A percentile compares a stretch with the other conserved stretches of the same genome.
Evolutionary conservation across 1,139 yeast genomes (phyloP).

Genomic region (Wickerhamiella infanticola): DNA sequence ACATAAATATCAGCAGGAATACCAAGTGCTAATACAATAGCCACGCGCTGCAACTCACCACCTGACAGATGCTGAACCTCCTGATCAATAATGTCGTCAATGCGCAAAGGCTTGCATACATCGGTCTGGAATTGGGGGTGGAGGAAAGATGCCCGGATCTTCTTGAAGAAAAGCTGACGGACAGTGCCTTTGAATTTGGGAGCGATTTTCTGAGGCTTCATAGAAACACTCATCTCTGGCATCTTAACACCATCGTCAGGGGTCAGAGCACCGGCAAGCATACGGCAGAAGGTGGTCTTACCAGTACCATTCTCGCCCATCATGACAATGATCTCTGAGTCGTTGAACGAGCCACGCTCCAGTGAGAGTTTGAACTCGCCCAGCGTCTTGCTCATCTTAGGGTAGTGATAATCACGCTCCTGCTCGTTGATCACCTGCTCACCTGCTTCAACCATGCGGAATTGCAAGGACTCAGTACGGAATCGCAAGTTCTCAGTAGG

Average conservation of each 20-base stretch:
- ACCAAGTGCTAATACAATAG: slow-evolving; percentile 89
- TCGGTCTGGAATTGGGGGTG: slow-evolving; percentile 97
- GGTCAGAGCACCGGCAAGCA: slow-evolving; percentile 80
- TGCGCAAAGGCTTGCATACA: slow-evolving; percentile 86
- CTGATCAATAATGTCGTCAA: slow-evolving; percentile 89
- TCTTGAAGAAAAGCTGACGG: slow-evolving; percentile 90
- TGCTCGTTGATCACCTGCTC: slow-evolving; percentile 67
- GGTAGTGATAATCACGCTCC: slow-evolving; percentile 62
- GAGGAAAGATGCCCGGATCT: slow-evolving; percentile 83
- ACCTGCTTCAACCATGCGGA: slow-evolving; percentile 83
- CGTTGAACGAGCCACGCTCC: slow-evolving; percentile 80
- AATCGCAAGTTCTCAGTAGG: slow-evolving; percentile 94
- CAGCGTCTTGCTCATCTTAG: slow-evolving; percentile 74
- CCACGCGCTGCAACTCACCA: slow-evolving; percentile 99
- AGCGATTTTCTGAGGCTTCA: slow-evolving; percentile 98
- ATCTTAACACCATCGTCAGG: slow-evolving; percentile 64
- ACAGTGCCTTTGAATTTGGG: slow-evolving; percentile 98
- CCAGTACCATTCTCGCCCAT: slow-evolving; percentile 99
- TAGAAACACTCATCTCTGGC: slow-evolving; percentile 80
- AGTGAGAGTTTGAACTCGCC: slow-evolving; percentile 84
- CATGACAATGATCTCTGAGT: slow-evolving; percentile 94
- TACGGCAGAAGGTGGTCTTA: slow-evolving; percentile 90
- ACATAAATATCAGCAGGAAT: slow-evolving; percentile 88
- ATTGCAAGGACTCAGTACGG: slow-evolving; percentile 88
- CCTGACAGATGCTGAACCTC: slow-evolving; percentile 96